Evolutionary conservation across 345 rosid species (phyloP).

Genomic region (Aegle marmelos): DNA sequence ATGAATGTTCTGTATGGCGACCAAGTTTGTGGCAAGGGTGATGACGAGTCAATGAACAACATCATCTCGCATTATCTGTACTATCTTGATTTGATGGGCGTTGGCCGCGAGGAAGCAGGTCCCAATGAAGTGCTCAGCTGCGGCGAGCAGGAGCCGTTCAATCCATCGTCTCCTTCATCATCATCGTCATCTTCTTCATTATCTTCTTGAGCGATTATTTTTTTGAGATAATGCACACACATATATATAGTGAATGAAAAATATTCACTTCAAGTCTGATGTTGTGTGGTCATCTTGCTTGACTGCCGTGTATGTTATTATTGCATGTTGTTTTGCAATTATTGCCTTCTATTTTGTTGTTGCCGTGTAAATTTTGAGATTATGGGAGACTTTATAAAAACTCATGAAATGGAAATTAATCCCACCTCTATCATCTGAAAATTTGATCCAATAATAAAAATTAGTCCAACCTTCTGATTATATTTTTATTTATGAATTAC

Average conservation of each 20-base stretch:
- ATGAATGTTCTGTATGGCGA: slow-evolving; percentile 79
- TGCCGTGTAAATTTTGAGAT: background rate
- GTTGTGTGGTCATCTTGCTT: too few species aligned
- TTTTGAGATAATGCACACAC: too few species aligned
- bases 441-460: too few species aligned
- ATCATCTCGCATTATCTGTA: slow-evolving; percentile 65
- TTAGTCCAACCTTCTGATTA: too few species aligned
- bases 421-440: too few species aligned
- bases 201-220: background rate
- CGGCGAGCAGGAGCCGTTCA: slow-evolving; percentile 66
- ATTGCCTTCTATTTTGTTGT: background rate
- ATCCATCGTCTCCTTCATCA: slow-evolving; percentile 28
- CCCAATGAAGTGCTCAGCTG: slow-evolving; percentile 71
- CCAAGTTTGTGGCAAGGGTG: slow-evolving; percentile 59
- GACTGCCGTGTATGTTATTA: too few species aligned
- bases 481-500: too few species aligned
- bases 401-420: too few species aligned
- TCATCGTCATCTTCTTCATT: slow-evolving; percentile 24
- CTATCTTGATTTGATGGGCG: slow-evolving; percentile 81
- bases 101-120: slow-evolving; percentile 89
- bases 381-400: too few species aligned
- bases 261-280: background rate
- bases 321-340: background rate
- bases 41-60: slow-evolving; percentile 71
- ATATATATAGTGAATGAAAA: background rate